Evolutionary conservation across 2,329 filamentous ascomycete genomes (phyloP).

Genomic region (Fusarium sp.): DNA sequence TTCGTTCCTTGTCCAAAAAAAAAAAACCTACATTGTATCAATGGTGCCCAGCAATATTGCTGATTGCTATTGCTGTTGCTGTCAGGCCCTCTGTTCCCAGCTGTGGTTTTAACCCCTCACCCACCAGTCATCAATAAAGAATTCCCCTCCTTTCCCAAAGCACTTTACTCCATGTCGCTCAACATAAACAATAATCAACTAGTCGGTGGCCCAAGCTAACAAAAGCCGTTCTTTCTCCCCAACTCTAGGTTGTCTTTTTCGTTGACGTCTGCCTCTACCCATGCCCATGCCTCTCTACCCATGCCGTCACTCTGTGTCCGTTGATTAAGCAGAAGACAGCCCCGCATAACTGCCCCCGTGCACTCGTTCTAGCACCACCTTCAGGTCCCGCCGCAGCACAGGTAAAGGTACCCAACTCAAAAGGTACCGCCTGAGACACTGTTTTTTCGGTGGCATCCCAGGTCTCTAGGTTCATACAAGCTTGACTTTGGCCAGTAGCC

Average conservation of each 20-base stretch:
- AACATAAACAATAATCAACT: conserved; percentile 12
- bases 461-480: conserved; percentile 36
- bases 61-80: neutral
- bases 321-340: conserved; percentile 45
- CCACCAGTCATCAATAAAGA: conserved; percentile 40
- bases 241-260: conserved; percentile 23
- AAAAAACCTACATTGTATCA: conserved; percentile 12
- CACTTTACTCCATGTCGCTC: conserved; percentile 19
- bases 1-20: conserved; percentile 19
- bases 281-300: conserved; percentile 39
- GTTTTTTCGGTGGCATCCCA: conserved; percentile 39
- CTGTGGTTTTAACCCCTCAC: conserved; percentile 46
- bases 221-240: conserved; percentile 26
- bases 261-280: conserved; percentile 39
- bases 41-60: conserved; percentile 17
- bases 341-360: conserved; percentile 45
- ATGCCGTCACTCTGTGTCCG: conserved; percentile 48
- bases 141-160: conserved; percentile 28
- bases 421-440: conserved; percentile 40
- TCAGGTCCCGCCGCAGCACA: conserved; percentile 9
- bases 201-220: conserved; percentile 22
- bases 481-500: conserved; percentile 10
- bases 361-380: conserved; percentile 25
- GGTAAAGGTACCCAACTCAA: conserved; percentile 29
- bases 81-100: neutral